These are phyloP conservation scores for Vitis hybrid DNA, from an alignment of 177 flowering plant genomes.

Conservation along the genomic window DNA sequence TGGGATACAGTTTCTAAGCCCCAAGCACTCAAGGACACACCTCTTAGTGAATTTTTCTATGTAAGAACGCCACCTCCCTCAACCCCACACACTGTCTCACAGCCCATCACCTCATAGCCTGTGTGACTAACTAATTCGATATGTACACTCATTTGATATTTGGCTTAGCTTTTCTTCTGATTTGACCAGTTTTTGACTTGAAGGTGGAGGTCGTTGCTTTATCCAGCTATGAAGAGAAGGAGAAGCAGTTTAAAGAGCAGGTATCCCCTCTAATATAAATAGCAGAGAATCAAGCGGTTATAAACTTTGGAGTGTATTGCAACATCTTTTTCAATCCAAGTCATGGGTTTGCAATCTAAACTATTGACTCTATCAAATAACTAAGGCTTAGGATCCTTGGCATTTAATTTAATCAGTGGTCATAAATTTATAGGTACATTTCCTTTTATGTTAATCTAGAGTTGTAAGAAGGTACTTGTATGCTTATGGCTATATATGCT, in stretches of 20 bases:
- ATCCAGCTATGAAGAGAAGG: slow-evolving; percentile 37
- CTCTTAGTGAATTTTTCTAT: slow-evolving; percentile 40
- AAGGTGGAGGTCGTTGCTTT: slow-evolving; percentile 38
- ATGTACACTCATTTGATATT: not conserved
- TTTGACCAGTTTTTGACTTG: not conserved
- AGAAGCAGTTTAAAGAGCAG: slow-evolving; percentile 33
- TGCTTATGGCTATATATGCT: not conserved
- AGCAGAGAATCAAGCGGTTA: no score
- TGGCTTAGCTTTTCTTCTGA: not conserved
- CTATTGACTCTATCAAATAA: not conserved
- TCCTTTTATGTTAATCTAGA: no score
- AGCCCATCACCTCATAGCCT: not conserved
- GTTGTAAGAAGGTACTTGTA: not conserved
- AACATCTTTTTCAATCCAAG: no score
- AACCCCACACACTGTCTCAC: not conserved
- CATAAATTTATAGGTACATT: no score
- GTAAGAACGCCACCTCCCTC: slow-evolving; percentile 9
- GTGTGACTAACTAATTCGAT: not conserved
- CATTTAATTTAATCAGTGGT: no score
- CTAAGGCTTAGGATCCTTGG: no score
- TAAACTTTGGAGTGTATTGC: no score
- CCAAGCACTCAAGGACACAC: slow-evolving; percentile 27
- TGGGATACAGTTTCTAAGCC: slow-evolving; percentile 37
- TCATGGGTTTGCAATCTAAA: no score
- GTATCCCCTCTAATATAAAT: slow-evolving; percentile 7